Percentiles rank a stretch among this genome's conserved stretches.
Conservation (phyloP, 257 asterid species). For the Cinchona pubescens region DNA sequence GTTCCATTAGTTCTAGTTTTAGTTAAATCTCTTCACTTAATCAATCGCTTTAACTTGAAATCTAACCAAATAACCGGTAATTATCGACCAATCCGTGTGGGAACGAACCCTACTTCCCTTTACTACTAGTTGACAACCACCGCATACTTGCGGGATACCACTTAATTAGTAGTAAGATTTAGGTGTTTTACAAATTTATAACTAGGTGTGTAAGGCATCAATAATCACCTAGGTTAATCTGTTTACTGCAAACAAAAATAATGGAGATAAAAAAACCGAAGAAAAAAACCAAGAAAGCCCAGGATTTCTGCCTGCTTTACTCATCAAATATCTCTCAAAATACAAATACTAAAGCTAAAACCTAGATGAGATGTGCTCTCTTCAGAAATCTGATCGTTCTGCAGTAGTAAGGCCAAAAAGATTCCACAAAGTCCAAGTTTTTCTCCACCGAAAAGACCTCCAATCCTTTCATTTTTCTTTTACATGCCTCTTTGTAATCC, state of each 20-base stretch:
- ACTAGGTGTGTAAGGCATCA: too few species aligned
- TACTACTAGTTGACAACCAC: too few species aligned
- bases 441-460: conserved; percentile 47
- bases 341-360: conserved; percentile 6
- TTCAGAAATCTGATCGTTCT: conserved; percentile 67
- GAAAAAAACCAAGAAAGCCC: neutral
- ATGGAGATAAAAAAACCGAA: neutral
- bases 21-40: too few species aligned
- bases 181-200: too few species aligned
- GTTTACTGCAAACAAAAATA: neutral
- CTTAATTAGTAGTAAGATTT: too few species aligned
- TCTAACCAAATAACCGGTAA: too few species aligned
- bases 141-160: too few species aligned
- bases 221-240: neutral
- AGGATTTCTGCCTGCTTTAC: conserved; percentile 9
- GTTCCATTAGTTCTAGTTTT: too few species aligned
- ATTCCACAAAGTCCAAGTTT: conserved; percentile 60
- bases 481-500: conserved; percentile 40
- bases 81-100: too few species aligned
- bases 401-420: conserved; percentile 74
- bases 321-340: conserved; percentile 2
- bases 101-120: too few species aligned
- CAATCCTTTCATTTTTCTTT: conserved; percentile 45
- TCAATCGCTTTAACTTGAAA: too few species aligned
- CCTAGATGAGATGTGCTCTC: conserved; percentile 68